A percentile compares a stretch with the other conserved stretches of the same genome.
Conservation (phyloP, 2,329 filamentous ascomycete genomes). For the Colletotrichum gloeosporioides region DNA sequence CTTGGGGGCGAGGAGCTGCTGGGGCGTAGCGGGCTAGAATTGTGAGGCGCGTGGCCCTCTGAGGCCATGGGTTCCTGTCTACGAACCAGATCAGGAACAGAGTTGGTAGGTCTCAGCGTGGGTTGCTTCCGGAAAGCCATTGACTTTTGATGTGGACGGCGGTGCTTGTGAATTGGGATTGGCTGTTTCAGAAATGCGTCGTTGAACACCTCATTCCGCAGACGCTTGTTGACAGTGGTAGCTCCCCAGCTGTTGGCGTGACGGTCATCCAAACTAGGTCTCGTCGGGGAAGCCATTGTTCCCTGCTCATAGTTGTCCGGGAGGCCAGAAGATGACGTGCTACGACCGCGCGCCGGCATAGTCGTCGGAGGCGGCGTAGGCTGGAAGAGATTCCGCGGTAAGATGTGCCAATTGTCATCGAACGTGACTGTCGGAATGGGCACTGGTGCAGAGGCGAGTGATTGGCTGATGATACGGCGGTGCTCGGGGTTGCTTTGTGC, state of each 20-base stretch:
- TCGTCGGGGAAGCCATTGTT: conserved; percentile 14
- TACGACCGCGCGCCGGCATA: conserved; percentile 35
- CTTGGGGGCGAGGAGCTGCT: conserved; percentile 5
- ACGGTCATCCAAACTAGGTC: conserved; percentile 57
- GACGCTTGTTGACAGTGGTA: conserved; percentile 85
- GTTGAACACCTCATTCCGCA: conserved; percentile 90
- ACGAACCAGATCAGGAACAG: conserved; percentile 44
- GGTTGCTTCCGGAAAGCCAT: conserved; percentile 57
- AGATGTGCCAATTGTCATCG: conserved; percentile 91
- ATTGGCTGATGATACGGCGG: conserved; percentile 70
- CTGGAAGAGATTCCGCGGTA: conserved; percentile 82
- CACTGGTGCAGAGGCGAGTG: conserved; percentile 67
- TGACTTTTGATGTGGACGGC: conserved; percentile 71
- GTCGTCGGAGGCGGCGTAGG: conserved; percentile 48
- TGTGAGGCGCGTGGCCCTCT: conserved; percentile 17
- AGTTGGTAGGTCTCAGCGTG: conserved; percentile 48
- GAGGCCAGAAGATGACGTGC: conserved; percentile 36
- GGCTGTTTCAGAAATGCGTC: conserved; percentile 89
- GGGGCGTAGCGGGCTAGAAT: conserved; percentile 12
- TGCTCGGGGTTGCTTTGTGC: conserved; percentile 23
- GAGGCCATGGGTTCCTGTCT: conserved; percentile 1
- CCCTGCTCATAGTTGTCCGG: conserved; percentile 11
- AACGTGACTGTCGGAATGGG: conserved; percentile 90
- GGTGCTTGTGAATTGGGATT: conserved; percentile 80
- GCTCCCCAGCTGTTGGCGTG: conserved; percentile 82